Base-by-base conservation (phyloP, 805 yeast genomes). In the Ogataea parapolymorpha region DNA sequence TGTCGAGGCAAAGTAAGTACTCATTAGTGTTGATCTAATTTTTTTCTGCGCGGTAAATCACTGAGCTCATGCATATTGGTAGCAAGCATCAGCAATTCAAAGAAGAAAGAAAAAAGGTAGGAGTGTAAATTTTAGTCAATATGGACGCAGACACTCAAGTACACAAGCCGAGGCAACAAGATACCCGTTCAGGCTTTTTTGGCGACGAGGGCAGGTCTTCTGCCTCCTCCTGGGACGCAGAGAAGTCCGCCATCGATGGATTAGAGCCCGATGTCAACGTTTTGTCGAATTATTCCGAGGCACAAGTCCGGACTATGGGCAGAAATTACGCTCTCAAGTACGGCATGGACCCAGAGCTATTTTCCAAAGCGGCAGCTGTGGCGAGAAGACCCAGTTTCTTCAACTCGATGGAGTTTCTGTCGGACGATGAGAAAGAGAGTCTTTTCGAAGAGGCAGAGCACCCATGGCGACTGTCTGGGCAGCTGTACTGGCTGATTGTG, bases 301-400 rank as follows among this genome's bases (percentile, higher is more conserved):
- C 72, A 18, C 83, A 80, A 54, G 84, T 77, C 6, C 77, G 76
- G 77, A 73, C 71, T 45, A 80, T 81, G 85, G 87, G 87, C 28
- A 68, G 84, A 49, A 72, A 73, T 44, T 82, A 80, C 60, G 86
- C 87, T 15, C 46, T 62, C 24, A 75, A 75, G 51, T 67, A 80
- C 49, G 71, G 66, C 8, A 54, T 82, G 53, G 83, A 79, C 48
- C 68, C 68, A 3, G 85, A 77, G 16, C 63, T 81, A 34, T 80
- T 82, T 58, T 80, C 77, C 11, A 68, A 68, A 33, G 88, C 77
- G 15, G 89, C 87, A 1, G 85, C 84, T 5, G 61, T 82, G 35
- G 86, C 89, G 3, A 67, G 87, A 56, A 59, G 66, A 30, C 87
- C 87, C 4, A 52, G 48, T n/a, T 75, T 68, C 3, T 82, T 68